phyloP scores from a whole-genome alignment of 495 filamentous ascomycete genomes.

The Penicillium steckii region DNA sequence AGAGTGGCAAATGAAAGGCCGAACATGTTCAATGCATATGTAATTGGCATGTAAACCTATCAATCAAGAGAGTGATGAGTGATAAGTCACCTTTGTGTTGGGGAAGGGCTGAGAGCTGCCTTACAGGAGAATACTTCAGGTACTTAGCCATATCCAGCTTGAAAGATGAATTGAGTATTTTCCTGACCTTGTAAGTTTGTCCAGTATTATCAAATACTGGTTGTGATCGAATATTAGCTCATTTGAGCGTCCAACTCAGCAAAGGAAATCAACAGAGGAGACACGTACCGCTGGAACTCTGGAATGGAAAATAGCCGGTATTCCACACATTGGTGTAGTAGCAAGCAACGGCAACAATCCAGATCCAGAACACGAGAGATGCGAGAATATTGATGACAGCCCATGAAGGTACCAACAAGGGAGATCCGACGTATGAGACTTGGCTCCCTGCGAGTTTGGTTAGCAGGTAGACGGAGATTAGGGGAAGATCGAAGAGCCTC shows the following conservation, averaged over 20 bases:
- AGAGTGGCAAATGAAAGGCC: conserved; percentile 79
- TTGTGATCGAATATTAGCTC: neutral
- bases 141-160: conserved; percentile 70
- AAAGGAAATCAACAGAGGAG: neutral
- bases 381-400: conserved; percentile 77
- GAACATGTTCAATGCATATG: conserved; percentile 73
- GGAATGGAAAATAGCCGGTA: conserved; percentile 27
- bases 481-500: neutral
- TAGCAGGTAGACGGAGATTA: conserved; percentile 40
- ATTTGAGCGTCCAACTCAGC: neutral
- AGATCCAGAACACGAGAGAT: conserved; percentile 75
- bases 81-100: neutral
- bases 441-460: conserved; percentile 68
- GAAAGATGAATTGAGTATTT: conserved; percentile 57
- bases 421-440: conserved; percentile 80
- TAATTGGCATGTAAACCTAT: conserved; percentile 74
- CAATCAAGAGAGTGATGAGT: neutral
- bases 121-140: conserved; percentile 61
- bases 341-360: conserved; percentile 59
- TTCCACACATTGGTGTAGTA: conserved; percentile 59
- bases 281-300: conserved; percentile 22
- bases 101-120: neutral
- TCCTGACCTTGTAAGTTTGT: conserved; percentile 70
- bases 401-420: conserved; percentile 79
- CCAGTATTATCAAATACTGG: conserved; percentile 80